Evolutionary conservation across 2,329 filamentous ascomycete genomes (phyloP).

Genomic region (Botrytis galanthina): DNA sequence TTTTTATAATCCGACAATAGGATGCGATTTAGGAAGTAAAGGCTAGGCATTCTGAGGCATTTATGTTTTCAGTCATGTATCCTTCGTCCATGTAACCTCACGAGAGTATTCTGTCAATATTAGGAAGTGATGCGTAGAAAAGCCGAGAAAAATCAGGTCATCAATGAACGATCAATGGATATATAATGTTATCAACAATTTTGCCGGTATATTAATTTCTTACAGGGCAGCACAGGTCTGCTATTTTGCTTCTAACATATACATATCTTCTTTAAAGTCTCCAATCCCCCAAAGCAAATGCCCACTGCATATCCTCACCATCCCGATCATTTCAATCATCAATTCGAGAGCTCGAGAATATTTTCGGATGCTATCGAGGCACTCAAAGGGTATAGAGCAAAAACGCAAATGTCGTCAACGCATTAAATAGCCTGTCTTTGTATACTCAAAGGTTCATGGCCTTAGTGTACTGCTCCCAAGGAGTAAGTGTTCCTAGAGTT

Average conservation of each 20-base stretch:
- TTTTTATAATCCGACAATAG: background rate
- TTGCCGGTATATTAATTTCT: conserved; percentile 11
- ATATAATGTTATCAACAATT: background rate
- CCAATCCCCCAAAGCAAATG: background rate
- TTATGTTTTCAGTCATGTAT: background rate
- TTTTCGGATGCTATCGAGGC: background rate
- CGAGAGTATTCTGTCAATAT: background rate
- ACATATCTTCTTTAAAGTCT: background rate
- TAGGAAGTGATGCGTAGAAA: background rate
- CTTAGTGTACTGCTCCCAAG: conserved; percentile 46
- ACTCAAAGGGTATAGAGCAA: conserved; percentile 14
- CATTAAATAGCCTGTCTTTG: background rate
- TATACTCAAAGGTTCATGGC: conserved; percentile 22
- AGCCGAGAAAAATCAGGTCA: background rate
- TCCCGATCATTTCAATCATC: background rate
- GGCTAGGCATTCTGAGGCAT: background rate
- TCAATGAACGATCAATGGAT: background rate
- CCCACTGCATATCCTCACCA: background rate
- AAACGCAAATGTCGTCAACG: conserved; percentile 7
- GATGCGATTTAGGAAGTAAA: conserved; percentile 7
- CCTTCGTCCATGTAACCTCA: background rate
- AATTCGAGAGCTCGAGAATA: background rate
- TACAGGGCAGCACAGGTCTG: background rate
- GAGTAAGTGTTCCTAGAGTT: conserved; percentile 82
- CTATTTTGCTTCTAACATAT: background rate